Conservation (phyloP, 2,329 filamentous ascomycete genomes). For the Diaporthe citri region DNA sequence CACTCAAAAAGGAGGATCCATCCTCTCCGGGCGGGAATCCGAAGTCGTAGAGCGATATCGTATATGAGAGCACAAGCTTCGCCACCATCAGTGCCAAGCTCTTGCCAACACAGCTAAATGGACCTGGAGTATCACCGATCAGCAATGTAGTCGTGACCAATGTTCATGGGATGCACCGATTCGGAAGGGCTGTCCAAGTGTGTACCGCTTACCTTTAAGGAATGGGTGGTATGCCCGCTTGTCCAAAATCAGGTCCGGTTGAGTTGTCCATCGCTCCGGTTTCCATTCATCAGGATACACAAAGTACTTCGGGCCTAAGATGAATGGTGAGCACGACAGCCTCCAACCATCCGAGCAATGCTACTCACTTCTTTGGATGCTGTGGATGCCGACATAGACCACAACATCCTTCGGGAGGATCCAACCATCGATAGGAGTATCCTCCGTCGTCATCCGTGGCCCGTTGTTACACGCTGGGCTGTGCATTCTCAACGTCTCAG, state of each 20-base stretch:
- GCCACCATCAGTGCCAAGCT: neutral
- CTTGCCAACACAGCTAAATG: neutral
- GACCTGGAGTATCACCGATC: neutral
- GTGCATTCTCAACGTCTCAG: constrained; percentile 8
- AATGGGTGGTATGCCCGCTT: constrained; percentile 1
- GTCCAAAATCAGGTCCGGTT: neutral
- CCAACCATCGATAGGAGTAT: neutral
- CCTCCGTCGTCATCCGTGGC: neutral
- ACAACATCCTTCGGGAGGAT: neutral
- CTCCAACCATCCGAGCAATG: neutral
- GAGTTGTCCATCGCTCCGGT: neutral
- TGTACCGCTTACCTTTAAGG: neutral
- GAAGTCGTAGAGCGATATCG: neutral
- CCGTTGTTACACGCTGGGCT: neutral
- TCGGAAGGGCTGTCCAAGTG: neutral
- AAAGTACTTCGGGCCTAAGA: neutral
- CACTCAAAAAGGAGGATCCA: neutral
- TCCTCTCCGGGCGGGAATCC: neutral
- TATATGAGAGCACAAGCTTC: neutral
- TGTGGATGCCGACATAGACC: constrained; percentile 9
- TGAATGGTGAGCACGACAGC: neutral
- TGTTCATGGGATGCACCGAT: neutral
- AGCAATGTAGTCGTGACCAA: neutral
- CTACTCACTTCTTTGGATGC: neutral
- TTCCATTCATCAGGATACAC: neutral